phyloP scores from a whole-genome alignment of 306 rosid genomes.

The Arachis hypogaea region DNA sequence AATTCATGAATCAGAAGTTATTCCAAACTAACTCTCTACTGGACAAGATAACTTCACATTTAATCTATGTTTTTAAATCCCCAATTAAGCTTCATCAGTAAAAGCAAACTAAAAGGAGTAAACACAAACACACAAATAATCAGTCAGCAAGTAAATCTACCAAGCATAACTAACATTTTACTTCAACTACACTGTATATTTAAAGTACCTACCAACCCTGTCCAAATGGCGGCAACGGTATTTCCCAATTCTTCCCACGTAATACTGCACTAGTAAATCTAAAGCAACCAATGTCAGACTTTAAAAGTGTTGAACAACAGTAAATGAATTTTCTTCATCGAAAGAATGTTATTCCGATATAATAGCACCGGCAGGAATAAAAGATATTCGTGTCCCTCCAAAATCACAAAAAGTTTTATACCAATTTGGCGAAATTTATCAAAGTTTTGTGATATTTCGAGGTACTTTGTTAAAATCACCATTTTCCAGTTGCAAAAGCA shows the following conservation, averaged over 20 bases:
- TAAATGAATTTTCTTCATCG: background rate
- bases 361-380: too few species aligned
- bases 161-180: slow-evolving; percentile 1
- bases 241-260: slow-evolving; percentile 85
- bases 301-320: background rate
- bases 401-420: too few species aligned
- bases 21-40: background rate
- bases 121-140: background rate
- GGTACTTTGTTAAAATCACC: too few species aligned
- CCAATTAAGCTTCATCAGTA: background rate
- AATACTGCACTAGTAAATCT: slow-evolving; percentile 93
- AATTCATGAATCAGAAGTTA: background rate
- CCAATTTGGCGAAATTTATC: too few species aligned
- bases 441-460: too few species aligned
- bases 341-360: too few species aligned
- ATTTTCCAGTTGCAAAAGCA: too few species aligned
- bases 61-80: background rate
- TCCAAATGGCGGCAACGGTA: slow-evolving; percentile 97
- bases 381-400: too few species aligned
- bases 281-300: slow-evolving; percentile 38
- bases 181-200: slow-evolving; percentile 17
- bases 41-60: background rate
- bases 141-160: background rate
- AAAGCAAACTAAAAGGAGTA: background rate
- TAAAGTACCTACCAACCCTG: slow-evolving; percentile 86